A percentile compares a stretch with the other conserved stretches of the same genome.
phyloP scores from a whole-genome alignment of 768 basidiomycete species.

The Boletus rex-veris region DNA sequence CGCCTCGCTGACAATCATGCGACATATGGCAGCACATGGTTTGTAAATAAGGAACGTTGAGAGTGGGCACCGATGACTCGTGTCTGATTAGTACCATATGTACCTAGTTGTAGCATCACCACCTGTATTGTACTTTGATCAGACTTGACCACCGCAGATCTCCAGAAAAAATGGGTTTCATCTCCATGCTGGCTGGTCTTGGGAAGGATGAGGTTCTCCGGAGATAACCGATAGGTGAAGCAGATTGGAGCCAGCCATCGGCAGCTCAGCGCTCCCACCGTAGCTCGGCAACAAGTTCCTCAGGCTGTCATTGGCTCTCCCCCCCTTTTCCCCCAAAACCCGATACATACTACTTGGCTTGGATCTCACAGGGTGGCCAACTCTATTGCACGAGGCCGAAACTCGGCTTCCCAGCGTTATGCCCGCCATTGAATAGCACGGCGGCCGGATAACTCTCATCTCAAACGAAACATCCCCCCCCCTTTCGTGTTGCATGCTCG shows the following conservation, averaged over 20 bases:
- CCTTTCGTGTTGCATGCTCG: not conserved
- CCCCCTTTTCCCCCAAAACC: too few species aligned
- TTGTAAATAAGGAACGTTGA: slow-evolving; percentile 26
- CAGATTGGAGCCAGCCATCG: not conserved
- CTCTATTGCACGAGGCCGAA: slow-evolving; percentile 16
- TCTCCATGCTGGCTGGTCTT: not conserved
- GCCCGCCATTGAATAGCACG: not conserved
- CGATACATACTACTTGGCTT: not conserved
- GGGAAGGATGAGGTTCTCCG: not conserved
- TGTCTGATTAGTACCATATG: slow-evolving; percentile 10
- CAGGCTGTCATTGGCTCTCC: too few species aligned
- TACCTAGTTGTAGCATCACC: slow-evolving; percentile 4
- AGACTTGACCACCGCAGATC: slow-evolving; percentile 1
- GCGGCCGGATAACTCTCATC: not conserved
- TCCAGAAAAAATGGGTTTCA: not conserved
- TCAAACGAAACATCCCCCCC: not conserved
- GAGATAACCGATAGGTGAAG: slow-evolving; percentile 11
- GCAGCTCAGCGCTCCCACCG: not conserved
- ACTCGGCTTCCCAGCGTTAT: not conserved
- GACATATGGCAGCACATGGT: slow-evolving; percentile 51
- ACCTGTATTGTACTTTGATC: slow-evolving; percentile 13
- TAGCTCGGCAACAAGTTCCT: not conserved
- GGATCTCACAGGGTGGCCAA: slow-evolving; percentile 9
- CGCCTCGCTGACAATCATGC: slow-evolving; percentile 60
- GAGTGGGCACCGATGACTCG: not conserved